Evolutionary conservation across 2,329 filamentous ascomycete species (phyloP), one percentile per base, ranked within the genome.

Genomic region (Penicillium sp.): DNA sequence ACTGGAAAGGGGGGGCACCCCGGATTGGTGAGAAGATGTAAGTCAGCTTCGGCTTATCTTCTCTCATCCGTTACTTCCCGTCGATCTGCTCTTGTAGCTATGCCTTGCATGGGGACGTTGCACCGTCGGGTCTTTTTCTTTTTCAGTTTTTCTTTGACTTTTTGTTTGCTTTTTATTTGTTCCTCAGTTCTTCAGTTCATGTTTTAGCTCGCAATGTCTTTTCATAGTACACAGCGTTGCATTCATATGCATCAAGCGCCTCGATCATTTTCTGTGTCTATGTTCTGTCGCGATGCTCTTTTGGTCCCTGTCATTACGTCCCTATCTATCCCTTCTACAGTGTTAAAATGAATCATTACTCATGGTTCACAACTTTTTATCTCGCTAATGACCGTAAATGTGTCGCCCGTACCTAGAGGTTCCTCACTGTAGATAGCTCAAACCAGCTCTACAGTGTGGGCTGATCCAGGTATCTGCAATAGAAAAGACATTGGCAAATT

Each of bases 1-100:
- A 90, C 68, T 98, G 85, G 84, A 83, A 83, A 73, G 85, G 85
- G 53, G 85, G 85, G 61, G 82, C 82, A 63, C 85, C 86, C 47
- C 79, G 85, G 67, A 73, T 88, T 70, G 86, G 86, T 37, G 86
- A 88, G 74, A 67, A 71, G 57, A 65, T 65, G 49, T 71, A 47
- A 52, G 35, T 27, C 21, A 37, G 35, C 22, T 49, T 52, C 22
- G 33, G 45, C 22, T 55, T 35, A 24, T 56, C 56, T 53, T 49
- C 51, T 54, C 48, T 46, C 48, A 37, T 56, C 53, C 49, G 60
- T 57, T 57, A 57, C 57, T 61, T 61, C 54, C 46, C 56, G 47
- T 52, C 49, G 49, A 45, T 60, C 33, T 52, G 48, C 57, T 42
- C 22, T 45, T 44, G 19, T 57, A 37, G 57, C 42, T 50, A 39